Percentiles rank a stretch among this genome's conserved stretches.
Evolutionary conservation across 2,329 filamentous ascomycete genomes (phyloP).

Genomic region (Metarhizium guizhouense): DNA sequence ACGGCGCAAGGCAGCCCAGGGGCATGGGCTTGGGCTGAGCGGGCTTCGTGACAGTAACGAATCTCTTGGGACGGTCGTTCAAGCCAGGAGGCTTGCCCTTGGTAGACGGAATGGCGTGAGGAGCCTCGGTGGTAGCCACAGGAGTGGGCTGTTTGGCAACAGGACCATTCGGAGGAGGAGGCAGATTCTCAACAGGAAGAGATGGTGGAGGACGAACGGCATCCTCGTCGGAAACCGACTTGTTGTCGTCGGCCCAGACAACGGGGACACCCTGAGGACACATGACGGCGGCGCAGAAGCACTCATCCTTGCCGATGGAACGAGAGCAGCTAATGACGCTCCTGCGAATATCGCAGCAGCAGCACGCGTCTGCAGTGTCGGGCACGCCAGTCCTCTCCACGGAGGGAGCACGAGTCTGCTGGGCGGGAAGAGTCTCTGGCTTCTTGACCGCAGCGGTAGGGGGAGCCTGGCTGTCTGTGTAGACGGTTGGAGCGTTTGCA

Average conservation of each 20-base stretch:
- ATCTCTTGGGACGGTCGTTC: background rate
- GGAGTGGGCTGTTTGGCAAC: background rate
- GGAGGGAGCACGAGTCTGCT: background rate
- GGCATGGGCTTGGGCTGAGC: background rate
- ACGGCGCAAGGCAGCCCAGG: background rate
- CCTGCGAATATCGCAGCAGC: constrained; percentile 14
- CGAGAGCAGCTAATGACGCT: constrained; percentile 8
- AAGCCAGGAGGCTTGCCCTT: background rate
- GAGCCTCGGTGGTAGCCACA: background rate
- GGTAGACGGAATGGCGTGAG: background rate
- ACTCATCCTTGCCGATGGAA: constrained; percentile 6
- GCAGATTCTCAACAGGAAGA: too few species aligned
- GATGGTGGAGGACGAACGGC: background rate
- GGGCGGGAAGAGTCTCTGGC: background rate
- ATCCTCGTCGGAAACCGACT: background rate
- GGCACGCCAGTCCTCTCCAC: background rate
- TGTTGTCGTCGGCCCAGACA: constrained; percentile 1
- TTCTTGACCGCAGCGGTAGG: background rate
- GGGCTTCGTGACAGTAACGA: background rate
- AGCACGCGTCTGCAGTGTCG: constrained; percentile 8
- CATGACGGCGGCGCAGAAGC: constrained; percentile 12
- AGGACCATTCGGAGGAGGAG: background rate
- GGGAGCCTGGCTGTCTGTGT: background rate
- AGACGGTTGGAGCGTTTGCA: constrained; percentile 10
- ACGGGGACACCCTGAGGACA: constrained; percentile 14